These are phyloP conservation scores for Fusarium begoniae DNA, from an alignment of 2,329 filamentous ascomycete genomes.

Conservation along the genomic window DNA sequence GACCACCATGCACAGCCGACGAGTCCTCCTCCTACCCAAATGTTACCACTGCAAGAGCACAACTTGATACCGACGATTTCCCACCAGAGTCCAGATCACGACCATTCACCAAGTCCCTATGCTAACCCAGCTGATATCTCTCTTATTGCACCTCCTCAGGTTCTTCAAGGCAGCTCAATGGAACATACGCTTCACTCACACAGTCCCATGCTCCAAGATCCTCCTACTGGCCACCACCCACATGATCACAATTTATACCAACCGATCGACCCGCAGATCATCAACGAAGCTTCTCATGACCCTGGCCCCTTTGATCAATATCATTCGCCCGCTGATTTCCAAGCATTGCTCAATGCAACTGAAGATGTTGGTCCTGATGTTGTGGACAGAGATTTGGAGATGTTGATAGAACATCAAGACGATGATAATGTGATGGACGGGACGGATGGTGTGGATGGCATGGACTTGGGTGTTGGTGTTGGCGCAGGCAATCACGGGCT, in stretches of 20 bases:
- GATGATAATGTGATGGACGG: conserved; percentile 48
- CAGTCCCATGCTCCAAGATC: conserved; percentile 46
- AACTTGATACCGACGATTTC: conserved; percentile 42
- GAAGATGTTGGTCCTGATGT: conserved; percentile 52
- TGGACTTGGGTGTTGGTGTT: conserved; percentile 18
- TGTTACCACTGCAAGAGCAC: conserved; percentile 45
- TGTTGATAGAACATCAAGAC: conserved; percentile 59
- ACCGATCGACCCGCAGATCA: conserved; percentile 69
- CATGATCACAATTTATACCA: conserved; percentile 53
- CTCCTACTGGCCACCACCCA: conserved; percentile 40
- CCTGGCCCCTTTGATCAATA: conserved; percentile 53
- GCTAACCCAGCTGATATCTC: conserved; percentile 61
- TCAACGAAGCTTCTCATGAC: conserved; percentile 49
- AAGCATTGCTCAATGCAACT: conserved; percentile 61
- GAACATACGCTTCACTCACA: conserved; percentile 41
- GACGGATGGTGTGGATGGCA: conserved; percentile 30
- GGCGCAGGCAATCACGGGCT: conserved; percentile 22
- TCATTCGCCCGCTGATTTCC: conserved; percentile 60
- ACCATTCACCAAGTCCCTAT: conserved; percentile 52
- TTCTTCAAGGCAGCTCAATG: conserved; percentile 43
- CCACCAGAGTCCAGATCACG: conserved; percentile 34
- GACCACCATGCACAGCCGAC: conserved; percentile 27
- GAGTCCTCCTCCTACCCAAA: conserved; percentile 30
- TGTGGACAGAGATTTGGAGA: conserved; percentile 61
- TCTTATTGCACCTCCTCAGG: conserved; percentile 51